These are phyloP conservation scores for Wickerhamiella pararugosa DNA, from an alignment of 1,139 yeast genomes.

Conservation along the genomic window DNA sequence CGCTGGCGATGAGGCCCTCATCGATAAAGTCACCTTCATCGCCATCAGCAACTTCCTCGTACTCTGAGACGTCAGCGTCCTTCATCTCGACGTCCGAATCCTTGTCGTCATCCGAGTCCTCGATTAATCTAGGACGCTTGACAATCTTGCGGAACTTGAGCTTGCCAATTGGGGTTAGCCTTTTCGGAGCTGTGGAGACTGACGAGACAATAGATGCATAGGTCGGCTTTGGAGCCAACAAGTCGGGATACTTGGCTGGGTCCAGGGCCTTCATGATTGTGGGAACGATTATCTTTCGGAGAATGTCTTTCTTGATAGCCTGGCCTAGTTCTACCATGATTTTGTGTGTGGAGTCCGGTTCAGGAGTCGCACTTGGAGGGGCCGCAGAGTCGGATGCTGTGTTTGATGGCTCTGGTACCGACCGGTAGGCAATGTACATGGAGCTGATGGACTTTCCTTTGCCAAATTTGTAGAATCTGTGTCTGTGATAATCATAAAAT, in stretches of 20 bases:
- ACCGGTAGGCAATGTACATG: too few species aligned
- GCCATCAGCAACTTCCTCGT: slow-evolving; percentile 3
- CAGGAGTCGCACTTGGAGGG: background rate
- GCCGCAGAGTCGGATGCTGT: background rate
- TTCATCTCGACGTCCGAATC: background rate
- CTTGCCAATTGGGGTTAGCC: background rate
- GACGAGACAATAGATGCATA: background rate
- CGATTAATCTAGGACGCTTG: background rate
- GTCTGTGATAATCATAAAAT: too few species aligned
- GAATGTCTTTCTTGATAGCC: slow-evolving; percentile 1
- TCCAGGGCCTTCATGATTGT: slow-evolving; percentile 2
- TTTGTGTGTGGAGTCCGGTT: background rate
- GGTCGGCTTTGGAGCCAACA: background rate
- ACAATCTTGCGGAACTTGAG: slow-evolving; percentile 1
- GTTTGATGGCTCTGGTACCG: too few species aligned
- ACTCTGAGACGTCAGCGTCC: background rate
- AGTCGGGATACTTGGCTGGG: background rate
- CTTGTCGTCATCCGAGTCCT: background rate
- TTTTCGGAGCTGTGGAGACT: background rate
- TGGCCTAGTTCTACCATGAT: background rate
- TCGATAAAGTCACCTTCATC: background rate
- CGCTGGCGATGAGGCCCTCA: slow-evolving; percentile 1
- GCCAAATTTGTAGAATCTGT: too few species aligned
- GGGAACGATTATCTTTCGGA: slow-evolving; percentile 5
- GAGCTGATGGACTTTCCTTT: too few species aligned